Base-by-base conservation (phyloP, 768 basidiomycete genomes). In the Scleroderma bovista region DNA sequence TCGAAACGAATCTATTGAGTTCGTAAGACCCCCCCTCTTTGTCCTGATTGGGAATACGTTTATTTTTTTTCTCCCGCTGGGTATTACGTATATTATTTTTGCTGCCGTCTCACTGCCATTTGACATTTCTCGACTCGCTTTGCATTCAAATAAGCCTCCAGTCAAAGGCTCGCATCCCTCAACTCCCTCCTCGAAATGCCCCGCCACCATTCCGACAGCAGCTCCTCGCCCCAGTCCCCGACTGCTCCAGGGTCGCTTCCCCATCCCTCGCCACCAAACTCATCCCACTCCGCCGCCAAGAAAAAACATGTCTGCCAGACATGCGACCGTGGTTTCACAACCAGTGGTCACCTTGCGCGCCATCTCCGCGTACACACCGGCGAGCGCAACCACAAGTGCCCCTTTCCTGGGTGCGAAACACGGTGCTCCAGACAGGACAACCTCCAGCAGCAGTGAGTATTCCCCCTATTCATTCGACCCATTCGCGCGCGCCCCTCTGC, bases 381-480 rank as follows among this genome's bases (percentile, higher is more conserved):
- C 36, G 92, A 93, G 60, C 78, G 89, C 54, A 93, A 93, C 69
- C 89, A 93, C 72, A 88, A 83, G 52, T 95, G 92, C 61, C 92
- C 93, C 31, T 94, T 91, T 71, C 92, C 93, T n/a, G 92, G 91
- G 20, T 95, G 92, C 65, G 88, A 93, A 59, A 93, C 91, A 2
- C 77, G 88, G 16, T 94, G 93, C 57, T 91, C 88, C 11, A 74
- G 92, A 31, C 90, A 93, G 66, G 93, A 95, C 59, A 95, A 95
- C 57, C 75, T 95, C 16, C 81, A 67, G 23, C 65, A 67, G n/a
- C 65, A 67, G 65, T 67, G 15, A 51, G 65, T 53, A 15, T 11
- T 33, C 45, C 40, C 37, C 31, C 44, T 55, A 46, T 53, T 39
- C 29, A 42, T 44, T 12, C 15, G 29, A 15, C 16, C 5, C 55